Evolutionary conservation across 176 grass and related monocot species (phyloP).

Genomic region (Secale cereale): DNA sequence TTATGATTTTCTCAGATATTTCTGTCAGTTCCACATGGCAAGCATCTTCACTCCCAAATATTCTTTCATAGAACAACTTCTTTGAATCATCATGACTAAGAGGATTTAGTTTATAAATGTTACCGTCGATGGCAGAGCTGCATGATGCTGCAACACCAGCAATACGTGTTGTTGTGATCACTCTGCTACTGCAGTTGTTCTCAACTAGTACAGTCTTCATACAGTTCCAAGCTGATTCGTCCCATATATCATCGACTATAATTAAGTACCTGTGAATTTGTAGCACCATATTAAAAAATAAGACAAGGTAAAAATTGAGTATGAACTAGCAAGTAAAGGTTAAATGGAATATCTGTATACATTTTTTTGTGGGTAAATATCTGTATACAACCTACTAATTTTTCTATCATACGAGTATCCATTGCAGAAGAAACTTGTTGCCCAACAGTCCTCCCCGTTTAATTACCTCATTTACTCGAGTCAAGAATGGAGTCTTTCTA

Average conservation of each 20-base stretch:
- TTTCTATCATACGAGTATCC: too few relatives aligned
- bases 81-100: background rate
- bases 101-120: background rate
- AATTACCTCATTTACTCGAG: too few relatives aligned
- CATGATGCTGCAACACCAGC: background rate
- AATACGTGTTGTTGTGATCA: constrained; percentile 21
- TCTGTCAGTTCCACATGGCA: background rate
- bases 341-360: too few relatives aligned
- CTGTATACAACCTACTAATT: too few relatives aligned
- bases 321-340: too few relatives aligned
- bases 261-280: constrained; percentile 6
- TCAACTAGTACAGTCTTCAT: background rate
- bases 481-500: too few relatives aligned
- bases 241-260: constrained; percentile 31
- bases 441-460: too few relatives aligned
- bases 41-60: background rate
- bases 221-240: background rate
- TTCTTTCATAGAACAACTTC: constrained; percentile 2
- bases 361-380: too few relatives aligned
- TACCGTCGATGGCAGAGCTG: background rate
- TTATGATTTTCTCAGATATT: constrained; percentile 3
- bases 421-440: too few relatives aligned
- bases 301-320: background rate
- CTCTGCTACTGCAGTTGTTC: background rate
- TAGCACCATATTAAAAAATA: background rate